Percentiles rank a stretch among this genome's conserved stretches.
These are phyloP conservation scores for Pythium myriotylum DNA, from an alignment of 352 stramenopile species.

Conservation along the genomic window DNA sequence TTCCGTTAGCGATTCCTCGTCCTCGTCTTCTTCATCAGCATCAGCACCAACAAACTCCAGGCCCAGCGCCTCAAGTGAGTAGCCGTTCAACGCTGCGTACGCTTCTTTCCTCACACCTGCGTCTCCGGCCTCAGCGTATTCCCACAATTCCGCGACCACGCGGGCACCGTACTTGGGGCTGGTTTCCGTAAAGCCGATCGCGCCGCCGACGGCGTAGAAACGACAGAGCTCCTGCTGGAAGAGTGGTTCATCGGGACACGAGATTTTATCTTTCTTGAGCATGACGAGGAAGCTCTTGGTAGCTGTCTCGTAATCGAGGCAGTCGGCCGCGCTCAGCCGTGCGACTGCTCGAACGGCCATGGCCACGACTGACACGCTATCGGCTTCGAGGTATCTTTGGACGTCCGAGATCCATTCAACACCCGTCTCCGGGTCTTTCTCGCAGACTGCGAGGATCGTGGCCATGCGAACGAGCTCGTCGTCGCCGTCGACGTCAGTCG, in stretches of 20 bases:
- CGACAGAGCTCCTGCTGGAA: constrained; percentile 61
- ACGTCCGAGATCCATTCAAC: constrained; percentile 71
- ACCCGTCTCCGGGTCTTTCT: constrained; percentile 60
- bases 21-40: constrained; percentile 37
- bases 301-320: constrained; percentile 73
- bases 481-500: constrained; percentile 36
- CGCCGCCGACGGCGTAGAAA: constrained; percentile 46
- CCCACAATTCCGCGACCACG: constrained; percentile 56
- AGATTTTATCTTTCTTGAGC: constrained; percentile 65
- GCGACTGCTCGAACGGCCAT: constrained; percentile 72
- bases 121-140: constrained; percentile 36
- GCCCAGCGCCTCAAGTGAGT: constrained; percentile 48
- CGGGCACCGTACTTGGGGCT: constrained; percentile 51
- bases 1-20: constrained; percentile 38
- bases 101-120: constrained; percentile 45
- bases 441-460: constrained; percentile 66
- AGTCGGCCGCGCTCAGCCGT: constrained; percentile 57
- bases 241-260: constrained; percentile 41
- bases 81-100: constrained; percentile 46
- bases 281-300: constrained; percentile 79
- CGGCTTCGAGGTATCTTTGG: constrained; percentile 57
- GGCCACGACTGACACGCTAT: constrained; percentile 47
- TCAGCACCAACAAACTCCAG: constrained; percentile 31
- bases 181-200: constrained; percentile 33
- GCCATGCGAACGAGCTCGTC: constrained; percentile 53